A percentile compares a stretch with the other conserved stretches of the same genome.
phyloP scores from a whole-genome alignment of 768 basidiomycete species.

The Lentinus brumalis region DNA sequence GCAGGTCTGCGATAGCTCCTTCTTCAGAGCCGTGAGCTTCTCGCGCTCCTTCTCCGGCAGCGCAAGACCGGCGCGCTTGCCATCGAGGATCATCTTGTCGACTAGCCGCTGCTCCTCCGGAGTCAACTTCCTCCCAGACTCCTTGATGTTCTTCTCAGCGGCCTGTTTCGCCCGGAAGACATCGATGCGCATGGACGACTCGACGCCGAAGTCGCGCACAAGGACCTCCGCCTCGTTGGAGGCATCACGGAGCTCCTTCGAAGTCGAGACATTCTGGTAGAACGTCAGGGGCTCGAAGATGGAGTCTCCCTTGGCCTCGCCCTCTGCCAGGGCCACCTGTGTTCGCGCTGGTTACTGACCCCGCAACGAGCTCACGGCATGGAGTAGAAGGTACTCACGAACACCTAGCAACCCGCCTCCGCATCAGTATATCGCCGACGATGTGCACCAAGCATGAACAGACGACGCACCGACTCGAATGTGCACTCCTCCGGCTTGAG shows the following conservation, averaged over 20 bases:
- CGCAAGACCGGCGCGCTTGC: constrained; percentile 76
- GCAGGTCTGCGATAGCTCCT: constrained; percentile 73
- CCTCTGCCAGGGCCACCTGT: constrained; percentile 60
- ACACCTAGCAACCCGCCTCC: constrained; percentile 51
- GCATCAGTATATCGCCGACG: background rate
- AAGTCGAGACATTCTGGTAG: constrained; percentile 79
- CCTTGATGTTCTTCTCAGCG: constrained; percentile 69
- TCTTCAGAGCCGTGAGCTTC: constrained; percentile 63
- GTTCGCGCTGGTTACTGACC: constrained; percentile 14
- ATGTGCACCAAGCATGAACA: background rate
- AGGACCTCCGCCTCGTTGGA: constrained; percentile 74
- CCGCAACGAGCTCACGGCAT: constrained; percentile 19
- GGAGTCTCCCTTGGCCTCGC: constrained; percentile 55
- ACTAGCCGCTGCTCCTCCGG: constrained; percentile 76
- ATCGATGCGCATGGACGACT: constrained; percentile 80
- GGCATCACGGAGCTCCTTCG: constrained; percentile 79
- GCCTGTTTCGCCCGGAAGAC: constrained; percentile 72
- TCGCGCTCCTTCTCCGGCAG: constrained; percentile 65
- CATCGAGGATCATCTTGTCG: constrained; percentile 80
- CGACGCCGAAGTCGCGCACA: constrained; percentile 70
- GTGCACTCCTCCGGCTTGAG: constrained; percentile 58
- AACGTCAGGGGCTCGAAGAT: constrained; percentile 66
- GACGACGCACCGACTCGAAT: constrained; percentile 61
- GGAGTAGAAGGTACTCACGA: constrained; percentile 52
- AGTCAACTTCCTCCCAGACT: constrained; percentile 56